Percentiles rank a stretch among this genome's conserved stretches.
phyloP scores from a whole-genome alignment of 1,139 yeast genomes.

The Blastobotrys arbuscula region DNA sequence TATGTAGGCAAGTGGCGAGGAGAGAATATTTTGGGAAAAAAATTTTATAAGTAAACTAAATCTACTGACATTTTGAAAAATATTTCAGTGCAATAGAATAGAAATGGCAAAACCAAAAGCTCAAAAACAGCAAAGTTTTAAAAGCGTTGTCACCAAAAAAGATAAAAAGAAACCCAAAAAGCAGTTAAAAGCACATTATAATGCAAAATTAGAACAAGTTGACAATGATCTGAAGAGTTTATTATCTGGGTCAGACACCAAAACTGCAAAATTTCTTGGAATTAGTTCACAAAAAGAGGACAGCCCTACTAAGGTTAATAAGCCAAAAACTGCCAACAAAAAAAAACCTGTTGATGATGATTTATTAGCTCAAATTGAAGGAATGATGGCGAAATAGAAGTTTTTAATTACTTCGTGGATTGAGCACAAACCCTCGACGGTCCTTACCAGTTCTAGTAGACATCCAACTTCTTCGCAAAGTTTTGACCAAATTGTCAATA shows the following conservation, averaged over 20 bases:
- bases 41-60: too few species aligned
- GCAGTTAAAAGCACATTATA: constrained; percentile 22
- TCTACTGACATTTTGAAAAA: neutral
- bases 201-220: constrained; percentile 20
- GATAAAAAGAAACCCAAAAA: constrained; percentile 10
- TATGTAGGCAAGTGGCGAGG: too few species aligned
- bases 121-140: constrained; percentile 11
- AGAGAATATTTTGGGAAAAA: too few species aligned
- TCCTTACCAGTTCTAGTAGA: constrained; percentile 30
- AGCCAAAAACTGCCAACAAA: neutral
- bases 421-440: constrained; percentile 28
- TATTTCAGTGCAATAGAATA: neutral
- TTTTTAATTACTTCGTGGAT: neutral
- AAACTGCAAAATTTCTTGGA: constrained; percentile 10
- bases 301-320: neutral
- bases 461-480: constrained; percentile 29
- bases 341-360: constrained; percentile 10
- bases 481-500: constrained; percentile 41
- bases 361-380: constrained; percentile 11
- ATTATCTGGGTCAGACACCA: constrained; percentile 3
- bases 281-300: neutral
- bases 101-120: constrained; percentile 9
- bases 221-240: constrained; percentile 16
- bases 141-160: too few species aligned
- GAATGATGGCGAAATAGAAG: constrained; percentile 8